Conservation (phyloP, 1,139 yeast genomes). For the Taiozyma sp. region DNA sequence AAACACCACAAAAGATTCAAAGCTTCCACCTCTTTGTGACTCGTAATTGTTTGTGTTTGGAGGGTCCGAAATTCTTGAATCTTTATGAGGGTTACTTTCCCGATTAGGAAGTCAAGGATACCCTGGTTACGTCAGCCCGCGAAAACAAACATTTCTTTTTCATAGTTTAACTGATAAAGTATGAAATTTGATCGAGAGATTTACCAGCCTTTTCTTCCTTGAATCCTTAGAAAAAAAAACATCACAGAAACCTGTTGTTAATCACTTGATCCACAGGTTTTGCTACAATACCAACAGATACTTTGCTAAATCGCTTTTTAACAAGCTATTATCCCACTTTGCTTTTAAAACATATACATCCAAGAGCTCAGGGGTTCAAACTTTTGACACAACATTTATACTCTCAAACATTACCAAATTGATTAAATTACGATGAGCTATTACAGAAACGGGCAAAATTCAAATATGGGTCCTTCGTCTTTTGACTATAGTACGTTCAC, state of each 20-base stretch:
- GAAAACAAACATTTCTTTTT: neutral
- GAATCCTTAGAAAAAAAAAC: neutral
- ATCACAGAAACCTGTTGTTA: neutral
- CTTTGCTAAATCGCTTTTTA: neutral
- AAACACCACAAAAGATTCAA: too few species aligned
- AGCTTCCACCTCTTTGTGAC: too few species aligned
- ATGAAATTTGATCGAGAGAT: neutral
- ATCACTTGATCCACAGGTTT: neutral
- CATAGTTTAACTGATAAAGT: neutral
- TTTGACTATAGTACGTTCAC: neutral
- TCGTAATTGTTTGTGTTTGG: too few species aligned
- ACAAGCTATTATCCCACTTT: neutral
- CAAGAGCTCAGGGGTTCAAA: neutral
- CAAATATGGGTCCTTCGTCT: conserved; percentile 1
- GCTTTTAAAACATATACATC: neutral
- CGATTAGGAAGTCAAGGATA: conserved; percentile 4
- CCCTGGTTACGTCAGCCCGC: neutral
- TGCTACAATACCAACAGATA: neutral
- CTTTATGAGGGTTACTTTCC: neutral
- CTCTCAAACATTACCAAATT: neutral
- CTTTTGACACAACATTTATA: neutral
- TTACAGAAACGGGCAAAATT: conserved; percentile 1
- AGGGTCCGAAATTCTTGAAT: too few species aligned
- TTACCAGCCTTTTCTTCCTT: neutral
- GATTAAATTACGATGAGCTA: conserved; percentile 1